Percentiles rank a stretch among this genome's conserved stretches.
Evolutionary conservation across 139 green algal genomes (phyloP).

Genomic region (Haematococcus lacustris): DNA sequence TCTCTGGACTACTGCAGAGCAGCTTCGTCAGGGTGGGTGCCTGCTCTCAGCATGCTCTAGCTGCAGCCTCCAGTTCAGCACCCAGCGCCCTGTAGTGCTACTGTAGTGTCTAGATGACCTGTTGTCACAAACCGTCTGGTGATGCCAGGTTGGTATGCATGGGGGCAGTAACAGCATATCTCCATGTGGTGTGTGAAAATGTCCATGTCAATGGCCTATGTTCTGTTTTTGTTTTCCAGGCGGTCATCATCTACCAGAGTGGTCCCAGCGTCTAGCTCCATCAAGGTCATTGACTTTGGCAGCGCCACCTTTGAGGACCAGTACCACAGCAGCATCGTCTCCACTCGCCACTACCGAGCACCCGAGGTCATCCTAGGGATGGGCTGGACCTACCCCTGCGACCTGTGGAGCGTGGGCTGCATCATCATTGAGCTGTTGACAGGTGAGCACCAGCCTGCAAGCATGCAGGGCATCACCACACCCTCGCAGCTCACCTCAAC

Average conservation of each 20-base stretch:
- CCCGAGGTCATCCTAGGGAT: slow-evolving; percentile 93
- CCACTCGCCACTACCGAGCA: slow-evolving; percentile 94
- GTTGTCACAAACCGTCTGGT: no score
- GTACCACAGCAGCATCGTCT: slow-evolving; percentile 82
- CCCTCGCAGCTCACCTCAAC: no score
- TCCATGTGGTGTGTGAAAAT: no score
- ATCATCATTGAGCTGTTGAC: slow-evolving; percentile 94
- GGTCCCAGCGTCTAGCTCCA: slow-evolving; percentile 47
- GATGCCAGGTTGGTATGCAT: no score
- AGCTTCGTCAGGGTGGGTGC: slow-evolving; percentile 17
- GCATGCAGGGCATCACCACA: no score
- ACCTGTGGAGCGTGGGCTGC: slow-evolving; percentile 94
- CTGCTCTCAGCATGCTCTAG: no score
- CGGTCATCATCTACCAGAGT: background rate
- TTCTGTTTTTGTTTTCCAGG: no score
- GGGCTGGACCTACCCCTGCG: slow-evolving; percentile 86
- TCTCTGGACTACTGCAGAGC: slow-evolving; percentile 37
- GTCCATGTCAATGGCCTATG: no score
- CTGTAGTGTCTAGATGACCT: no score
- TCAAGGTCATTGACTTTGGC: slow-evolving; percentile 94
- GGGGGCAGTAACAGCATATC: no score
- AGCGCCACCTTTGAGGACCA: slow-evolving; percentile 89
- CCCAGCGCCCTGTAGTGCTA: no score
- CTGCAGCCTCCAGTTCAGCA: no score
- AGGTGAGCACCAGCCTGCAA: slow-evolving; percentile 32